phyloP scores from a whole-genome alignment of 257 asterid genomes.

The Rubia yunnanensis region DNA sequence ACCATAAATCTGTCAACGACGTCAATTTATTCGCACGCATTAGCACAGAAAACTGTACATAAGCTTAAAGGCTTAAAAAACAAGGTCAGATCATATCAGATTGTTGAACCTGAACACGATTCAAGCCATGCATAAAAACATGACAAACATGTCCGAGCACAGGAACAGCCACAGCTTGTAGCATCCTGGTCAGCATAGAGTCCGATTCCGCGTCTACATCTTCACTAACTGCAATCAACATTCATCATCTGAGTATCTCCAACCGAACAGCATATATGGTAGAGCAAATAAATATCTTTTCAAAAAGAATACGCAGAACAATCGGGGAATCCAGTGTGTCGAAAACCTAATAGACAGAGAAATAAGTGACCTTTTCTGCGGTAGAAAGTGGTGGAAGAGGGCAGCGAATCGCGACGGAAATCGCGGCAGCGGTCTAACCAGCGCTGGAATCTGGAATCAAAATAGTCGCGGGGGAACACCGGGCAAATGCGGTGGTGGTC shows the following conservation, averaged over 20 bases:
- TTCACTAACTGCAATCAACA: conserved; percentile 42
- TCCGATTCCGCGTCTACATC: conserved; percentile 63
- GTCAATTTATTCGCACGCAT: conserved; percentile 6
- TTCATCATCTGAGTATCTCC: background rate
- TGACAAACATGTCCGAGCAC: conserved; percentile 86
- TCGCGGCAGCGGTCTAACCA: conserved; percentile 61
- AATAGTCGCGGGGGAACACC: conserved; percentile 32
- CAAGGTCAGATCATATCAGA: background rate
- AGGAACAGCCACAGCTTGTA: conserved; percentile 86
- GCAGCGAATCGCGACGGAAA: conserved; percentile 59
- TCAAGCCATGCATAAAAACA: conserved; percentile 93
- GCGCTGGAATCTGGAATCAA: conserved; percentile 43
- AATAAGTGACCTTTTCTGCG: conserved; percentile 50
- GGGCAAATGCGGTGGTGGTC: conserved; percentile 47
- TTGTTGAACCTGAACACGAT: conserved; percentile 57
- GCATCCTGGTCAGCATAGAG: conserved; percentile 59
- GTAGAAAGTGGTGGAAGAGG: conserved; percentile 59
- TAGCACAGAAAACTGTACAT: background rate
- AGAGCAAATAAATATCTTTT: too few relatives aligned
- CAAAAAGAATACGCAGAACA: background rate
- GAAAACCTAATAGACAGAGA: background rate
- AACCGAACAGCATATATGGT: background rate
- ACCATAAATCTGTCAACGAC: conserved; percentile 54
- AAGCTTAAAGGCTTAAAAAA: background rate
- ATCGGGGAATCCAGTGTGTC: background rate